Evolutionary conservation across 2,329 filamentous ascomycete genomes (phyloP), one percentile per base, ranked within the genome.

Genomic region (Trichoderma breve): DNA sequence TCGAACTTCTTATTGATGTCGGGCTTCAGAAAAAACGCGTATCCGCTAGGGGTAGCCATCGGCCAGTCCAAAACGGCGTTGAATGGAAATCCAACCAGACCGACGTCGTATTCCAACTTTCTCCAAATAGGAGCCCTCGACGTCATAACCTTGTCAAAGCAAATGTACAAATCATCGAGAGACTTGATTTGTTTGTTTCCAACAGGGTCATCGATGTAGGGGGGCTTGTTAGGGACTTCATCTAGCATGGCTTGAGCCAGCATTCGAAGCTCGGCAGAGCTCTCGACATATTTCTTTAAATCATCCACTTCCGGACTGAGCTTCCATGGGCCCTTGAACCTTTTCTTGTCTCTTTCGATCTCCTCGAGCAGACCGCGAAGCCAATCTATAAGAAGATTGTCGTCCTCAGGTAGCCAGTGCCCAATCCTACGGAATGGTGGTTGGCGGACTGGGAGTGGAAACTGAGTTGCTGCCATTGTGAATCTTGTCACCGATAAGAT

Each of bases 61-160:
- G 87, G 86, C 83, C 86, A 90, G 75, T 89, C 86, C 11, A 90
- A 79, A 9, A 90, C 81, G 0, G 86, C 87, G 71, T 87, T 86
- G 78, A 90, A 85, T 0, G 88, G 88, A 4, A 87, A 79, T 0
- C 87, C 87, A 26, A 89, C 84, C 74, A 88, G 79, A 0, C 85
- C 84, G 26, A 75, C 26, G 4, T 71, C 73, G 7, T 58, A 51
- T 2, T 70, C 68, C 1, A 65, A 8, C 60, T 73, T 73, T 12
- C 64, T 75, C 75, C 75, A 78, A 0, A 43, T 70, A 1, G 76
- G 76, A 0, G 75, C 74, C 24, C 72, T 55, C 6, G 69, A 58
- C 0, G 28, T 67, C 21, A 77, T 71, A 30, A 78, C 72, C 14
- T 74, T 62, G 12, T 60, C 67, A 6, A 78, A 74, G 0, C 74